Percentiles rank a stretch among this genome's conserved stretches.
These are phyloP conservation scores for Metarhizium humberi DNA, from an alignment of 2,329 filamentous ascomycete genomes.

Conservation along the genomic window DNA sequence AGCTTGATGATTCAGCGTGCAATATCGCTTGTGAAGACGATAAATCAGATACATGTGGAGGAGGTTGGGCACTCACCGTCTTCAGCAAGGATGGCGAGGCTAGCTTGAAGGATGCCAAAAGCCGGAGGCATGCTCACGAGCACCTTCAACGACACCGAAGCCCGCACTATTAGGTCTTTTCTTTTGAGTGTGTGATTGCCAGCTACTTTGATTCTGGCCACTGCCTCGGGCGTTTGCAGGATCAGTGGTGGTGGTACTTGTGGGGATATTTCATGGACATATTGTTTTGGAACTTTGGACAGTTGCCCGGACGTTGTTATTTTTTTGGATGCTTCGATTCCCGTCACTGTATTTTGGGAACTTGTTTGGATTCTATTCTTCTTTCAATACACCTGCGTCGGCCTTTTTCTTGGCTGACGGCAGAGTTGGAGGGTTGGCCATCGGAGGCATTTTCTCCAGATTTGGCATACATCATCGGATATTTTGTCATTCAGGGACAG, in stretches of 20 bases:
- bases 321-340: neutral
- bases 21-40: conserved; percentile 37
- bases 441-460: neutral
- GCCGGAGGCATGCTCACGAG: conserved; percentile 27
- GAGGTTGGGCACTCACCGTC: conserved; percentile 34
- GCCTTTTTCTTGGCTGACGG: neutral
- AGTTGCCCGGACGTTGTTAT: neutral
- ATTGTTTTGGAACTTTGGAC: neutral
- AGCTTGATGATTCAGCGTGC: conserved; percentile 36
- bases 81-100: conserved; percentile 29
- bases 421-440: neutral
- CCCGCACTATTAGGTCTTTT: conserved; percentile 15
- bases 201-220: neutral
- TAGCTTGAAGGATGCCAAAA: conserved; percentile 16
- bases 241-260: neutral
- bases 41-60: conserved; percentile 38
- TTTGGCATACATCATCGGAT: neutral
- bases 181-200: neutral
- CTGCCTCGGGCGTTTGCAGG: neutral
- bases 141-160: conserved; percentile 25
- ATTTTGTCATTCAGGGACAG: neutral
- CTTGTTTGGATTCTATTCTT: neutral
- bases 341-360: neutral
- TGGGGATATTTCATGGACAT: neutral
- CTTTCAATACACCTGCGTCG: neutral